These are phyloP conservation scores for sweet orange (Citrus sinensis) DNA, from an alignment of 345 rosid genomes.

Conservation along the genomic window DNA sequence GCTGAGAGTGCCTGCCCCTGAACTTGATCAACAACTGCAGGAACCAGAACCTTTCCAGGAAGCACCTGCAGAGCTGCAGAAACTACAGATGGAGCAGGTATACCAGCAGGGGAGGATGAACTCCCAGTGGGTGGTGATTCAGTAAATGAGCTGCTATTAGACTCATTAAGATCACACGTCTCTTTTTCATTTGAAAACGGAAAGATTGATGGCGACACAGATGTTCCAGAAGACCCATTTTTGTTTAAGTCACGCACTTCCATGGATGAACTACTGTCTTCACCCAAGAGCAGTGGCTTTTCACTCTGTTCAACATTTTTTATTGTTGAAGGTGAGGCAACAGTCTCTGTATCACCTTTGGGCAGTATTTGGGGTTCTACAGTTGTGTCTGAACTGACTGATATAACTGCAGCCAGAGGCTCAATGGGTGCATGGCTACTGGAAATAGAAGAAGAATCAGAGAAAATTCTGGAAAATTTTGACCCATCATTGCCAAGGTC, in stretches of 20 bases:
- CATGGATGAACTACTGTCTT: conserved; percentile 29
- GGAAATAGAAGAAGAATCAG: conserved; percentile 27
- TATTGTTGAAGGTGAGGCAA: conserved; percentile 22
- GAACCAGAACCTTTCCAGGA: conserved; percentile 83
- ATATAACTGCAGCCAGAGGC: conserved; percentile 23
- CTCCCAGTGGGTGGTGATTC: conserved; percentile 33
- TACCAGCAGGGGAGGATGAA: conserved; percentile 55
- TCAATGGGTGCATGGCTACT: conserved; percentile 23
- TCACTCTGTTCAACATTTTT: conserved; percentile 35
- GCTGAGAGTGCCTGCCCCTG: conserved; percentile 90
- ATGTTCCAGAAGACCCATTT: conserved; percentile 26
- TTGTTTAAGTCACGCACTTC: conserved; percentile 38
- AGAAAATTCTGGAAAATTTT: conserved; percentile 16
- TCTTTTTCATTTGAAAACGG: conserved; percentile 31
- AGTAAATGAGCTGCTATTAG: conserved; percentile 23
- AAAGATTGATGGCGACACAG: conserved; percentile 34
- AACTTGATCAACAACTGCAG: conserved; percentile 76
- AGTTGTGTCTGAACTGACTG: conserved; percentile 35
- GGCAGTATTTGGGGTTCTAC: conserved; percentile 32
- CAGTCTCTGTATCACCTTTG: conserved; percentile 22
- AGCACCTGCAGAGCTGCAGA: conserved; percentile 58
- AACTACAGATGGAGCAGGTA: conserved; percentile 83
- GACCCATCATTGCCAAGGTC: conserved; percentile 21
- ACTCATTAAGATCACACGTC: conserved; percentile 27
- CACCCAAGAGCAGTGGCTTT: conserved; percentile 25